Conservation (phyloP, 768 basidiomycete genomes). For the Clavaria fumosa region DNA sequence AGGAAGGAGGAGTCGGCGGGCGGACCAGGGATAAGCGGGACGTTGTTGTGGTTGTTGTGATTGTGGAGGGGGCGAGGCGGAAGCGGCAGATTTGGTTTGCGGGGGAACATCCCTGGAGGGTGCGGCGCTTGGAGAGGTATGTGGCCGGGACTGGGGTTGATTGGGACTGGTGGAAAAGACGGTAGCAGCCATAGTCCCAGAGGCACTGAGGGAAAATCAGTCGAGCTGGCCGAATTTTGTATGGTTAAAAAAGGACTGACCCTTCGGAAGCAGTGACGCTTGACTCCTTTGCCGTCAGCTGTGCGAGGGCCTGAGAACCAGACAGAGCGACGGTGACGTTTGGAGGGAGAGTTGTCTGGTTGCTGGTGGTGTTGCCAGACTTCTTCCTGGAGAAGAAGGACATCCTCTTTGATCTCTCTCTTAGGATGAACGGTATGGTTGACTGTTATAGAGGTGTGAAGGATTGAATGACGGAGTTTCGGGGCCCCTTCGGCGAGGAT, state of each 20-base stretch:
- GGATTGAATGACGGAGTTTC: conserved; percentile 7
- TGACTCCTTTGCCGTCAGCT: conserved; percentile 24
- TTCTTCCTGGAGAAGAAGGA: conserved; percentile 90
- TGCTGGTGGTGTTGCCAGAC: conserved; percentile 37
- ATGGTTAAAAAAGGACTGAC: conserved; percentile 12
- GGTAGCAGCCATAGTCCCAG: conserved; percentile 15
- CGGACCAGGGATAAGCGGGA: conserved; percentile 73
- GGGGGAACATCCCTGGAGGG: conserved; percentile 4
- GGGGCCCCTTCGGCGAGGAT: conserved; percentile 10
- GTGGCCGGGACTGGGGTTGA: conserved; percentile 1
- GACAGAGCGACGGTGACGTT: conserved; percentile 46
- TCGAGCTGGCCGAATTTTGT: conserved; percentile 1
- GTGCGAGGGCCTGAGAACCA: conserved; percentile 53
- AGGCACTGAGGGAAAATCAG: conserved; percentile 11
- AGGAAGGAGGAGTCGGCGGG: conserved; percentile 52
- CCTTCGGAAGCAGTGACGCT: conserved; percentile 9
- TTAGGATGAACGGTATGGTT: conserved; percentile 58
- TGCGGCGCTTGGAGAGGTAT: conserved; percentile 2
- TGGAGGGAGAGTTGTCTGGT: conserved; percentile 20
- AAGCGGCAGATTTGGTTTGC: conserved; percentile 6
- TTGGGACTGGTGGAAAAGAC: conserved; percentile 13
- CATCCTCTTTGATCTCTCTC: conserved; percentile 57
- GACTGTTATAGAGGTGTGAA: conserved; percentile 14
- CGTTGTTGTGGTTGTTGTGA: conserved; percentile 26
- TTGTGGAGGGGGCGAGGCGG: conserved; percentile 10